A percentile compares a stretch with the other conserved stretches of the same genome.
Evolutionary conservation across 768 basidiomycete genomes (phyloP).

Genomic region (Mycena indigotica): DNA sequence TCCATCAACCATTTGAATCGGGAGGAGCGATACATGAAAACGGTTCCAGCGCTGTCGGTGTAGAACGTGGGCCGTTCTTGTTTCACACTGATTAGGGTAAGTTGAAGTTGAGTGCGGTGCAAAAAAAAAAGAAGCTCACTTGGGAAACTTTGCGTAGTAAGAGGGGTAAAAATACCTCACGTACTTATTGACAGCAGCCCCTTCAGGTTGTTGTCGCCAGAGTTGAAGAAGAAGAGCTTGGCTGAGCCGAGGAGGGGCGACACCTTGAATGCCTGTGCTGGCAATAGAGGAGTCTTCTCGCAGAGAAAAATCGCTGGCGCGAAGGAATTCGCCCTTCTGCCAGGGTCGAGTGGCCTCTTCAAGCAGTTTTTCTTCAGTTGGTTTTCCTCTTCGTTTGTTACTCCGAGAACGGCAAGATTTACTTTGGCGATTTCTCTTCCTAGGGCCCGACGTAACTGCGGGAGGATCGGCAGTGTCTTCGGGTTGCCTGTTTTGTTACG

Average conservation of each 20-base stretch:
- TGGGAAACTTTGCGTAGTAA: too few relatives aligned
- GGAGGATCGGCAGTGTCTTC: too few relatives aligned
- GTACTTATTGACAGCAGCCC: background rate
- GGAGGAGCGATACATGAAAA: background rate
- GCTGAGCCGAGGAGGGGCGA: background rate
- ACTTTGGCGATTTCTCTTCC: too few relatives aligned
- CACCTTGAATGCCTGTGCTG: background rate
- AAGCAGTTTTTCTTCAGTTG: too few relatives aligned
- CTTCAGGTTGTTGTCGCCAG: background rate
- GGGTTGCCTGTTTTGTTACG: too few relatives aligned
- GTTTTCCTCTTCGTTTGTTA: too few relatives aligned
- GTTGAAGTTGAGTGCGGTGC: background rate
- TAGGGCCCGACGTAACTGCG: too few relatives aligned
- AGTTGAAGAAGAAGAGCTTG: background rate
- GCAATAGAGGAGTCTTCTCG: background rate
- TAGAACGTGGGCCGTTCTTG: background rate
- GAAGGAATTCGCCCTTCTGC: too few relatives aligned
- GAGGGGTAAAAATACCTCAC: background rate
- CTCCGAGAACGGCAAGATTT: too few relatives aligned
- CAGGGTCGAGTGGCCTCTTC: too few relatives aligned
- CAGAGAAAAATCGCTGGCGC: too few relatives aligned
- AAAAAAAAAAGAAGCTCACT: too few relatives aligned
- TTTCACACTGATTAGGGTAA: background rate
- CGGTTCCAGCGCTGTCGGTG: background rate
- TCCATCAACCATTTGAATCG: background rate